Evolutionary conservation across 257 asterid genomes (phyloP), one percentile per base, ranked within the genome.

Genomic region (Salvia rosmarinus): DNA sequence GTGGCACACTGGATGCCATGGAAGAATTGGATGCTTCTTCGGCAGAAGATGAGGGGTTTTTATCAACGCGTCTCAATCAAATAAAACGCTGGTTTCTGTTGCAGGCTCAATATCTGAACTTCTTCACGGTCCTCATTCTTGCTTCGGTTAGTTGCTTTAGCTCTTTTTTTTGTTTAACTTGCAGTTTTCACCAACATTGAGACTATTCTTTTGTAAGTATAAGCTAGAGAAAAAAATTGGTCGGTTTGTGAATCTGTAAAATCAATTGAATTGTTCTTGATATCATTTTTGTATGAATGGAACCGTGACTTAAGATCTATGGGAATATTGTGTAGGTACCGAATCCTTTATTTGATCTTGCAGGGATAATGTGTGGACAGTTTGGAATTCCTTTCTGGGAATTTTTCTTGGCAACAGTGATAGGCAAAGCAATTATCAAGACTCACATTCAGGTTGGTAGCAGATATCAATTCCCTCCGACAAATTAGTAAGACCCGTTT

Each of bases 291-390:
- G 28, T 7, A 12, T 30, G 4, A 51, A 49, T 64, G 43, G 52
- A 39, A 30, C 17, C 39, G 9, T n/a, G 43, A 39, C 46, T 63
- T 30, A 65, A 23, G 7, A 71, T 17, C 75, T 3, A 16, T 52
- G 51, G n/a, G 67, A 75, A 71, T 67, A 54, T 73, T 70, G 75
- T 78, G 67, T 80, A 91, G 98, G 95, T 91, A 43, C 98, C 98
- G 13, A 91, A 91, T 89, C 98, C 98, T 68, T 77, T 91, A 77
- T 91, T 91, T 79, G 98, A 91, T 77, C 89, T 91, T 51, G 96
- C 96, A 34, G 98, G 98, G 68, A 91, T 91, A 75, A 91, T 91
- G 96, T 91, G 98, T 46, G 97, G 97, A 54, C 97, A 91, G 78
- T 91, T 91, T 21, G 95, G 94, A 54, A 82, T 91, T 68, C 92